phyloP scores from a whole-genome alignment of 805 yeast genomes.

The Metschnikowia henanensis region DNA sequence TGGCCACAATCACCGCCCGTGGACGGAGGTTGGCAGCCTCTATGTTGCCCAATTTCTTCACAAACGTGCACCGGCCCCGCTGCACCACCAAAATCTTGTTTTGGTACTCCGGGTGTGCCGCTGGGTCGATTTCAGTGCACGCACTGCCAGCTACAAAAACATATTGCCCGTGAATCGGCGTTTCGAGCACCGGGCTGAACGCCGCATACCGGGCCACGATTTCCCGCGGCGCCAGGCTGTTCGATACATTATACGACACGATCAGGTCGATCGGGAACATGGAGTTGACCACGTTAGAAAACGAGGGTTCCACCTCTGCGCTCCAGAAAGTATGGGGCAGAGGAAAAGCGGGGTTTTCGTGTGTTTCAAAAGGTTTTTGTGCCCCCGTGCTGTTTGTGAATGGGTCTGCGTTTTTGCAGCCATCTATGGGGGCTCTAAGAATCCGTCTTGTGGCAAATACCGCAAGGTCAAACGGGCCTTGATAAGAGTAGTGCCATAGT shows the following conservation, averaged over 20 bases:
- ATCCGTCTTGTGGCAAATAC: no score
- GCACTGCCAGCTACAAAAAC: slow-evolving; percentile 29
- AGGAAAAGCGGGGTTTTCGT: no score
- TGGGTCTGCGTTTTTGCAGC: no score
- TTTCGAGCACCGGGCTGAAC: slow-evolving; percentile 36
- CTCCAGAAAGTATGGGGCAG: neutral
- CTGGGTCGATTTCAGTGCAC: slow-evolving; percentile 23
- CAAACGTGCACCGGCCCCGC: slow-evolving; percentile 58
- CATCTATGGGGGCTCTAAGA: no score
- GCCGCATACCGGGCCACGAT: slow-evolving; percentile 41
- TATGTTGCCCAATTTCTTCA: slow-evolving; percentile 48
- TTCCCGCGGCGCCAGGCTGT: slow-evolving; percentile 12
- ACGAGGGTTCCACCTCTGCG: slow-evolving; percentile 12
- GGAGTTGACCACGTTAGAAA: slow-evolving; percentile 32
- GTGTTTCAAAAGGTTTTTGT: no score
- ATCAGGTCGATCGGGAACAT: slow-evolving; percentile 43
- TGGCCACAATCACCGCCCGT: slow-evolving; percentile 54
- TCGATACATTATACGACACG: slow-evolving; percentile 30
- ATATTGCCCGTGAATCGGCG: slow-evolving; percentile 25
- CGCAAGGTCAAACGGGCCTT: no score
- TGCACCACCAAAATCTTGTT: slow-evolving; percentile 24
- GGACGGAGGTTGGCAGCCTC: slow-evolving; percentile 39
- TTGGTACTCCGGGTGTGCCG: slow-evolving; percentile 14
- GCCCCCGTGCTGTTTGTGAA: no score
- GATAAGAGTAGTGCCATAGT: no score